A percentile compares a stretch with the other conserved stretches of the same genome.
phyloP scores from a whole-genome alignment of 2,329 filamentous ascomycete genomes.

The Phoma sp. region DNA sequence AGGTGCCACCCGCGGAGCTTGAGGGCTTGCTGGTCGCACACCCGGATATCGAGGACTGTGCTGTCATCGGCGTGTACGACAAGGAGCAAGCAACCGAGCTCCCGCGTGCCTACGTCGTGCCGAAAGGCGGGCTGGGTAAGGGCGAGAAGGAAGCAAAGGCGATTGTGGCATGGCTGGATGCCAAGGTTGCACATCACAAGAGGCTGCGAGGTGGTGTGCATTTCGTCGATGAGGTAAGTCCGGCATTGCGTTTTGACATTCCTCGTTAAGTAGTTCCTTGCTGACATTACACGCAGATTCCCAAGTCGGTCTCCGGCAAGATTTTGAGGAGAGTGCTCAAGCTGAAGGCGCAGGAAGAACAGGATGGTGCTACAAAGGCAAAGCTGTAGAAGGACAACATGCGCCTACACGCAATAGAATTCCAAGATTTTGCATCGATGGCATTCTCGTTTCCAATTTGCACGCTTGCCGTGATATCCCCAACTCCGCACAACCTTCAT shows the following conservation, averaged over 20 bases:
- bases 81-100: conserved; percentile 55
- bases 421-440: too few species aligned
- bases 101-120: conserved; percentile 48
- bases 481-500: too few species aligned
- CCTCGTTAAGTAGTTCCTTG: background rate
- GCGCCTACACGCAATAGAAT: background rate
- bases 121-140: conserved; percentile 37
- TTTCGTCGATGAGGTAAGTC: conserved; percentile 48
- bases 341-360: conserved; percentile 50
- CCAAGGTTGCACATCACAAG: conserved; percentile 56
- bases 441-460: too few species aligned
- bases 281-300: conserved; percentile 41
- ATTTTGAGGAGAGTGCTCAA: conserved; percentile 55
- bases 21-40: conserved; percentile 54
- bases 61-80: conserved; percentile 52
- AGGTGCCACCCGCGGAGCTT: conserved; percentile 56
- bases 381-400: conserved; percentile 46
- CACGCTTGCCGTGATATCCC: too few species aligned
- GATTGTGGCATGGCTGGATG: conserved; percentile 52
- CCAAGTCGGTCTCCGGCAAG: conserved; percentile 56
- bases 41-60: conserved; percentile 51
- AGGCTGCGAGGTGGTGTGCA: conserved; percentile 53
- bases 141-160: conserved; percentile 43
- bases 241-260: too few species aligned
- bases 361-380: conserved; percentile 46